Evolutionary conservation across 495 filamentous ascomycete genomes (phyloP), one percentile per base, ranked within the genome.

Genomic region (Podospora australis): DNA sequence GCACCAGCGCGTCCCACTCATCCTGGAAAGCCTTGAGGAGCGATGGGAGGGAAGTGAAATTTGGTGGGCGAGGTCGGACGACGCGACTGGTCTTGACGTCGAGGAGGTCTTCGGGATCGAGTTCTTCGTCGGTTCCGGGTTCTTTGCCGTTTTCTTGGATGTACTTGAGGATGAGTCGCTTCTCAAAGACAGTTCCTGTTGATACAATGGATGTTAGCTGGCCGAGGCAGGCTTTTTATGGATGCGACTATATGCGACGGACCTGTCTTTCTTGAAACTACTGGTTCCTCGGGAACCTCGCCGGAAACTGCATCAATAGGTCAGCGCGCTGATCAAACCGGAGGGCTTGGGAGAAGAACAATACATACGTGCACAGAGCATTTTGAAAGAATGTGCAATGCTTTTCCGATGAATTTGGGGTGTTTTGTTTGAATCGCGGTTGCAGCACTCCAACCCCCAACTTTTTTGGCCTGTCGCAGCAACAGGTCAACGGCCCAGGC

Each of bases 11-110:
- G 66, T 98, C 92, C 92, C 92, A 98, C 75, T 98, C 92, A 57
- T 95, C 91, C 56, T 98, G 92, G 61, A 98, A 96, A n/a, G 88
- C 84, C 30, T 85, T 86, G 50, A 98, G 86, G 20, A 98, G 78
- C n/a, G 92, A 88, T 6, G 92, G 92, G 53, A 98, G 94, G 21
- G 92, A 97, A 39, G 92, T 97, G 55, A 96, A 84, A 20, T 88
- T 94, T 26, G 94, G 90, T 32, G 92, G 92, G 60, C 94, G 81
- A 39, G 92, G 90, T 52, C 84, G 83, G 42, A 95, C 86, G 49
- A 87, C 75, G 66, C 84, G 83, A 48, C 83, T 74, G 26, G 87
- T 79, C 70, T 91, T 89, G 62, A 98, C 75, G 52, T 87, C 83
- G 59, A 98, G 79, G 38, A 98, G 77, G 62, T 97, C 92, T 39